These are phyloP conservation scores for Lasiosphaeria hispida DNA, from an alignment of 495 filamentous ascomycete species.

Conservation along the genomic window DNA sequence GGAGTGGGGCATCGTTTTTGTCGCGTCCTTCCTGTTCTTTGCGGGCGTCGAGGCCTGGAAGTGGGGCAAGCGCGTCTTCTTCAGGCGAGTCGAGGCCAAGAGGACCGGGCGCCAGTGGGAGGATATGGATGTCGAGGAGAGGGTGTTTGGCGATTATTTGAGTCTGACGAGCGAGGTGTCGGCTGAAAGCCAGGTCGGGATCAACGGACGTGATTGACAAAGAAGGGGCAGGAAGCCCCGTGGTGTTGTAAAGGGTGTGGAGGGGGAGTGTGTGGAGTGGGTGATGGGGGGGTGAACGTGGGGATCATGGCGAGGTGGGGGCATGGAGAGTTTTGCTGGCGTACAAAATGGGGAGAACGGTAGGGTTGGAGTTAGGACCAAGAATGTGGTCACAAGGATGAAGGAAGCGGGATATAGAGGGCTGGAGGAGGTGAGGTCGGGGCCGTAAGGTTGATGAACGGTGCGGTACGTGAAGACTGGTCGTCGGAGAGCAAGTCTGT, in stretches of 20 bases:
- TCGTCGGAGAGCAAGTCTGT: too few relatives aligned
- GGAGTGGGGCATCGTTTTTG: slow-evolving; percentile 68
- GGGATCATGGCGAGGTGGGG: too few relatives aligned
- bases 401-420: too few relatives aligned
- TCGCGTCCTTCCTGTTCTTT: slow-evolving; percentile 59
- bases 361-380: too few relatives aligned
- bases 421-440: too few relatives aligned
- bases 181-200: background rate
- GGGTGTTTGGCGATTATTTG: slow-evolving; percentile 40
- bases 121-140: slow-evolving; percentile 41
- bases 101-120: slow-evolving; percentile 28
- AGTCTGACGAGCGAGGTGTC: slow-evolving; percentile 1
- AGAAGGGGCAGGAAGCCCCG: slow-evolving; percentile 42
- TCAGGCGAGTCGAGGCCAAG: slow-evolving; percentile 19
- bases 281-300: too few relatives aligned
- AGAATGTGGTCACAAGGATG: too few relatives aligned
- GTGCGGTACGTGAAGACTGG: too few relatives aligned
- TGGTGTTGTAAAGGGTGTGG: background rate
- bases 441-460: too few relatives aligned
- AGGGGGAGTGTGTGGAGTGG: too few relatives aligned
- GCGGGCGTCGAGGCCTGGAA: slow-evolving; percentile 65
- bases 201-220: slow-evolving; percentile 39
- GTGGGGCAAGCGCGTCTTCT: slow-evolving; percentile 52
- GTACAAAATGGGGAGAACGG: too few relatives aligned
- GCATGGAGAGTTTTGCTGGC: too few relatives aligned